These are phyloP conservation scores for Gracilaria domingensis DNA, from an alignment of 23 red algal genomes.

Conservation along the genomic window DNA sequence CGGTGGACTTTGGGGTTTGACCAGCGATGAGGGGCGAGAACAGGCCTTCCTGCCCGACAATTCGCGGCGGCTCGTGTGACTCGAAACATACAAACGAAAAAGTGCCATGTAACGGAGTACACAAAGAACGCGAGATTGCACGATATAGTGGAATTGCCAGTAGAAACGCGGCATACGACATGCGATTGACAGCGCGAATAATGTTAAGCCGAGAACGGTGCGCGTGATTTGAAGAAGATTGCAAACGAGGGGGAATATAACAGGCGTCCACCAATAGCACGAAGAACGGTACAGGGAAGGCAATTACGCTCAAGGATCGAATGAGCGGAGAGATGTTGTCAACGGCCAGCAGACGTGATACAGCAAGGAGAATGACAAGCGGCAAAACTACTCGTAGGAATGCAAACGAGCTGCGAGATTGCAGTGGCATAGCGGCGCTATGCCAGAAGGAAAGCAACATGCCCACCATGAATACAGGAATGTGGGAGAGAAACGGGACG, in stretches of 20 bases:
- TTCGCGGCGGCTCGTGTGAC: neutral
- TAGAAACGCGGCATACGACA: constrained; percentile 15
- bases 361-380: neutral
- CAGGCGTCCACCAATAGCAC: constrained; percentile 10
- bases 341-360: neutral
- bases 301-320: neutral
- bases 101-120: neutral
- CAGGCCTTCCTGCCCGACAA: neutral
- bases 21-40: neutral
- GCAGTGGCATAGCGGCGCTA: neutral
- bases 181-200: constrained; percentile 38
- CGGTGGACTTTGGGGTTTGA: neutral
- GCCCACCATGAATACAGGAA: constrained; percentile 35
- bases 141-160: constrained; percentile 12
- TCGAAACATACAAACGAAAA: constrained; percentile 22
- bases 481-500: constrained; percentile 51
- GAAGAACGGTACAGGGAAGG: constrained; percentile 12
- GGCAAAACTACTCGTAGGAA: neutral
- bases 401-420: neutral
- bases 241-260: neutral
- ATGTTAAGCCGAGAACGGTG: neutral
- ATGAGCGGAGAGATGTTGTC: neutral
- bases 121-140: constrained; percentile 1
- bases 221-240: neutral
- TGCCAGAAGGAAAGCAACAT: constrained; percentile 42